Percentiles rank a stretch among this genome's conserved stretches.
phyloP scores from a whole-genome alignment of 208 protist species.

The Crithidia acanthocephali region DNA sequence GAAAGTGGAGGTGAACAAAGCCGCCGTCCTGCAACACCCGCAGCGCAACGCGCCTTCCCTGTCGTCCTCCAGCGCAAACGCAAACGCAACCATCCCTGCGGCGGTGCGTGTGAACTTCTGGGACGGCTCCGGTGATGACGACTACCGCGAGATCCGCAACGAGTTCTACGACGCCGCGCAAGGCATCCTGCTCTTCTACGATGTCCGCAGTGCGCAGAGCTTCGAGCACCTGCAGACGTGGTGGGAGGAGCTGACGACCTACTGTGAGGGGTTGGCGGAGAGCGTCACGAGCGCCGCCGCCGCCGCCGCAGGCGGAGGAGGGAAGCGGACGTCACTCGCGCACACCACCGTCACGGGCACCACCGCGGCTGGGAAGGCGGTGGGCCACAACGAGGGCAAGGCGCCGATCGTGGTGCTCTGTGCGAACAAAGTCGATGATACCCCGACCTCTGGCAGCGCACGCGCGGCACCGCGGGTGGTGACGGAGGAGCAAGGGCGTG shows the following conservation, averaged over 20 bases:
- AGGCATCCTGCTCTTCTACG: constrained; percentile 88
- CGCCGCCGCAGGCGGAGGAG: neutral
- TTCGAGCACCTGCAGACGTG: constrained; percentile 76
- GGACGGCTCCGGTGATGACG: constrained; percentile 93
- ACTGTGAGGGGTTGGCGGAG: constrained; percentile 32
- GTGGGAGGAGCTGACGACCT: constrained; percentile 66
- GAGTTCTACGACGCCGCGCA: constrained; percentile 97
- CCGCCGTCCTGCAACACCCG: constrained; percentile 14
- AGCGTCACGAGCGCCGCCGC: neutral
- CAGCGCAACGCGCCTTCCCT: neutral
- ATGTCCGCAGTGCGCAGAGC: constrained; percentile 57
- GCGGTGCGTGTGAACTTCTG: constrained; percentile 96
- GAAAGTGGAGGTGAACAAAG: constrained; percentile 54
- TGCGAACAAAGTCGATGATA: constrained; percentile 76
- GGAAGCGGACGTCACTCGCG: constrained; percentile 23
- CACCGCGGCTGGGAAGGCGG: constrained; percentile 53
- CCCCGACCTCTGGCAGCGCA: constrained; percentile 1
- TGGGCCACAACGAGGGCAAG: constrained; percentile 35
- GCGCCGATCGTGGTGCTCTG: constrained; percentile 56
- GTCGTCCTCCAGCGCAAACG: constrained; percentile 4
- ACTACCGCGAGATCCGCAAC: constrained; percentile 93
- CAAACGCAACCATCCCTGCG: constrained; percentile 17
- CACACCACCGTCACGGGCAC: constrained; percentile 30
- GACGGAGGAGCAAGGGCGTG: constrained; percentile 52
- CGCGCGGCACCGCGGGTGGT: constrained; percentile 47